phyloP scores from a whole-genome alignment of 345 rosid species.

The Lenwebbia sp. region DNA sequence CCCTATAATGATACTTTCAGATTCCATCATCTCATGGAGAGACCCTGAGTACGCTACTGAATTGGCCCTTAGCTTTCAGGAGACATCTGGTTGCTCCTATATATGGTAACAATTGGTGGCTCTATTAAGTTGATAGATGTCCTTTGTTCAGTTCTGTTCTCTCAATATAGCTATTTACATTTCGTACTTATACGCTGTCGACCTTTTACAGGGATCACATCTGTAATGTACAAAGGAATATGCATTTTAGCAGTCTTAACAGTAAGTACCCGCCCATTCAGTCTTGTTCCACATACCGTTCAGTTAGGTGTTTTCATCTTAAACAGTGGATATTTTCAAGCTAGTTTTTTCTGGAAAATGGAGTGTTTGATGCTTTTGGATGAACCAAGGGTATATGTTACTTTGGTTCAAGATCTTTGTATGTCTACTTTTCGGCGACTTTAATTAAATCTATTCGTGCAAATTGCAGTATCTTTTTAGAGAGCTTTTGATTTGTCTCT shows the following conservation, averaged over 20 bases:
- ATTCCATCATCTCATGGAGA: constrained; percentile 97
- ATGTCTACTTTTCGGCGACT: neutral
- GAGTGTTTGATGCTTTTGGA: neutral
- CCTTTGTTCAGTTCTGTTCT: neutral
- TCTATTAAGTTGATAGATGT: neutral
- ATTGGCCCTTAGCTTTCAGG: constrained; percentile 96
- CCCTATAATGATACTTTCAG: constrained; percentile 19
- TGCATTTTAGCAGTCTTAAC: constrained; percentile 71
- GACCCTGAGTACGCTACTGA: constrained; percentile 84
- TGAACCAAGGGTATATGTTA: neutral
- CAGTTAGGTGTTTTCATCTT: neutral
- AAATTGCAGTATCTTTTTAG: neutral
- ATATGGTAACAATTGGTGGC: constrained; percentile 43
- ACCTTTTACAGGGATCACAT: constrained; percentile 60
- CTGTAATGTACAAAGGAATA: constrained; percentile 69
- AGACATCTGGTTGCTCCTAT: constrained; percentile 84
- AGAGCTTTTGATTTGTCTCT: neutral
- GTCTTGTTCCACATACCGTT: neutral
- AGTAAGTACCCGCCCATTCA: constrained; percentile 35
- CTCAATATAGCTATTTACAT: neutral
- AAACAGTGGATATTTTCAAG: neutral
- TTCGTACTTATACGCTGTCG: neutral
- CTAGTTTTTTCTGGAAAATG: neutral
- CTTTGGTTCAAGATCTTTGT: neutral
- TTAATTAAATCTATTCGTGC: neutral